These are phyloP conservation scores for Codiaeum variegatum DNA, from an alignment of 441 rosid genomes.

Conservation along the genomic window DNA sequence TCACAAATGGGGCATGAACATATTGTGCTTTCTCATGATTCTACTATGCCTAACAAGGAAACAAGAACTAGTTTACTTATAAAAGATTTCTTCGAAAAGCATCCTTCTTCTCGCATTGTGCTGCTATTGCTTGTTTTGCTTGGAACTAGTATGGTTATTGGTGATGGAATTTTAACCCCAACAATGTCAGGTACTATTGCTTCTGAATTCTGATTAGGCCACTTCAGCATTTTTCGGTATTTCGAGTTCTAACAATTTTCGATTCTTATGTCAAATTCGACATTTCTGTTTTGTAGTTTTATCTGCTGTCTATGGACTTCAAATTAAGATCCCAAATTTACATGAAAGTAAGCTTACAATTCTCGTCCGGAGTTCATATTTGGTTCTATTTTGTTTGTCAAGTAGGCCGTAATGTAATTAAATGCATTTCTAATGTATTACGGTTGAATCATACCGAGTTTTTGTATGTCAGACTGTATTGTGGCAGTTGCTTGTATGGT, in stretches of 20 bases:
- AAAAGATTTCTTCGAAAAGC: conserved; percentile 20
- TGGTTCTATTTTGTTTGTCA: background rate
- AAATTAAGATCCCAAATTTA: conserved; percentile 26
- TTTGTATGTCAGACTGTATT: conserved; percentile 16
- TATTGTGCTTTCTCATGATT: conserved; percentile 5
- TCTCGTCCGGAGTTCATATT: background rate
- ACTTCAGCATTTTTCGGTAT: too few species aligned
- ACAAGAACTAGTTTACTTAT: conserved; percentile 18
- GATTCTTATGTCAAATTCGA: background rate
- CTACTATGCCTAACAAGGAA: conserved; percentile 11
- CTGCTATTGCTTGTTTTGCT: conserved; percentile 32
- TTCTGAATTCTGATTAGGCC: background rate
- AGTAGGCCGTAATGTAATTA: too few species aligned
- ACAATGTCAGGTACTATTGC: conserved; percentile 36
- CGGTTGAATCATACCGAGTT: too few species aligned
- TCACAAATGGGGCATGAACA: conserved; percentile 8
- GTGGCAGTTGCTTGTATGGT: conserved; percentile 26
- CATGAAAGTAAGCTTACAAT: conserved; percentile 27
- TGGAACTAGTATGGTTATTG: conserved; percentile 41
- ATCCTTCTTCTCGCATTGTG: conserved; percentile 12
- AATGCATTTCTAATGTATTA: too few species aligned
- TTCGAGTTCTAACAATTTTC: background rate
- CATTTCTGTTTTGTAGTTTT: conserved; percentile 25
- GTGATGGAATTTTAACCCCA: conserved; percentile 39
- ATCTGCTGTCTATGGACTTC: conserved; percentile 32